Evolutionary conservation across 2,329 filamentous ascomycete species (phyloP).

Genomic region (Stylonectria norvegica): DNA sequence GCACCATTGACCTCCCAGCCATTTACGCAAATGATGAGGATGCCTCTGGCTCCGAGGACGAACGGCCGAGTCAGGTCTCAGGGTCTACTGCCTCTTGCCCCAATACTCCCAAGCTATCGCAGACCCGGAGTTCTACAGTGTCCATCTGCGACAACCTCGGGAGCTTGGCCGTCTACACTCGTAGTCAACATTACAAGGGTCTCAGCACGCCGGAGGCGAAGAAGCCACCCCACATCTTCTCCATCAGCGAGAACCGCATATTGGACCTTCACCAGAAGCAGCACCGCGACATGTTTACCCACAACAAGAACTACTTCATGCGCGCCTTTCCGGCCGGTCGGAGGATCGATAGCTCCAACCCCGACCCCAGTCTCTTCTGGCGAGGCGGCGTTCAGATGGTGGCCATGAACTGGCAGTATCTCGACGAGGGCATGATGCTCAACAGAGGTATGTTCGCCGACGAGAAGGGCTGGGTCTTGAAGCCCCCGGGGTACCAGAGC

Average conservation of each 20-base stretch:
- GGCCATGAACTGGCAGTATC: conserved; percentile 94
- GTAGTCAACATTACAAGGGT: conserved; percentile 74
- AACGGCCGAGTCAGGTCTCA: conserved; percentile 24
- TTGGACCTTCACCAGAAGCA: conserved; percentile 54
- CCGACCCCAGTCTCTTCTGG: conserved; percentile 90
- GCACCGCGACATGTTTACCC: conserved; percentile 72
- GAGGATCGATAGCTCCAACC: conserved; percentile 86
- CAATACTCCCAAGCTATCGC: conserved; percentile 9
- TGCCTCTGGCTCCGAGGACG: conserved; percentile 44
- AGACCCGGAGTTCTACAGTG: conserved; percentile 32
- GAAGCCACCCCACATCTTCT: conserved; percentile 72
- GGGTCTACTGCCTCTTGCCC: conserved; percentile 11
- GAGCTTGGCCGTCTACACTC: conserved; percentile 77
- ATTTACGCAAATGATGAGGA: conserved; percentile 35
- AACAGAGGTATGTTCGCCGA: conserved; percentile 97
- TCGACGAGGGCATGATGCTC: conserved; percentile 91
- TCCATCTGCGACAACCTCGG: conserved; percentile 69
- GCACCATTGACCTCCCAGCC: conserved; percentile 32
- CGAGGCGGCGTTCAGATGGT: conserved; percentile 95
- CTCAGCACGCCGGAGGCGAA: conserved; percentile 63
- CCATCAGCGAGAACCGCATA: conserved; percentile 80
- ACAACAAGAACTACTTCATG: conserved; percentile 87
- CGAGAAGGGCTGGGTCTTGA: conserved; percentile 79
- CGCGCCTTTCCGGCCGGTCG: conserved; percentile 82
- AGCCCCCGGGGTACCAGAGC: conserved; percentile 70